phyloP scores from a whole-genome alignment of 345 rosid species.

The Arabidopsis thaliana region DNA sequence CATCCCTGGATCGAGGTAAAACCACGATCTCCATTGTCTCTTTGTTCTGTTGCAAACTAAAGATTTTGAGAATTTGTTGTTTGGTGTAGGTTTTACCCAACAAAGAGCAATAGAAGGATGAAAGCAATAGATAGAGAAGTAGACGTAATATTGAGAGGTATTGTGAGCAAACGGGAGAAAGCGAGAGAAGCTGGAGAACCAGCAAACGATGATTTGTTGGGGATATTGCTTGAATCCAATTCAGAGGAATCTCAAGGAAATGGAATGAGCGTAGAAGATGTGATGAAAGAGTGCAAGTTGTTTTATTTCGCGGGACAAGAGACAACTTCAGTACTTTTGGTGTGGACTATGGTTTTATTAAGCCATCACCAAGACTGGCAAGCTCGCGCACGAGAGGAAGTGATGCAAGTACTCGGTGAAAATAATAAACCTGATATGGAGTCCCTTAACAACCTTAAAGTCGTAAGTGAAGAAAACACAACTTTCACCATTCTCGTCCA shows the following conservation, averaged over 20 bases:
- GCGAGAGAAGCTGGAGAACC: conserved; percentile 46
- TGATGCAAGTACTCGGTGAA: conserved; percentile 39
- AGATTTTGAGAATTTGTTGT: conserved; percentile 3
- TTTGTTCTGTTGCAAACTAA: conserved; percentile 13
- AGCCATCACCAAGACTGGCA: conserved; percentile 49
- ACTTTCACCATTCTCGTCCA: not conserved
- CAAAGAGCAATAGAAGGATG: conserved; percentile 49
- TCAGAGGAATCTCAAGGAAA: conserved; percentile 46
- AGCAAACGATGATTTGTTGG: conserved; percentile 49
- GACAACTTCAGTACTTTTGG: conserved; percentile 48
- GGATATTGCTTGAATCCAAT: conserved; percentile 53
- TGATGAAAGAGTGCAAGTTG: conserved; percentile 48
- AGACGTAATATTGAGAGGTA: conserved; percentile 32
- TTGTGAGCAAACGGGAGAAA: conserved; percentile 51
- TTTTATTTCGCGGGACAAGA: conserved; percentile 51
- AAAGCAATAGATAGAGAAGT: conserved; percentile 49
- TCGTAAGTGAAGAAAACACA: conserved; percentile 29
- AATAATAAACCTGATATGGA: conserved; percentile 40
- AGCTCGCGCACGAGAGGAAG: conserved; percentile 48
- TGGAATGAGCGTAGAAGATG: conserved; percentile 52
- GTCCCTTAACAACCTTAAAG: conserved; percentile 44
- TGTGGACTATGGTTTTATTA: conserved; percentile 48
- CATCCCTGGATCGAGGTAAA: conserved; percentile 48
- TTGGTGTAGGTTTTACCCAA: conserved; percentile 54
- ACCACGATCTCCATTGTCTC: not conserved